Evolutionary conservation across 768 basidiomycete genomes (phyloP), one percentile per base, ranked within the genome.

Genomic region (Mycena albidolilacea): DNA sequence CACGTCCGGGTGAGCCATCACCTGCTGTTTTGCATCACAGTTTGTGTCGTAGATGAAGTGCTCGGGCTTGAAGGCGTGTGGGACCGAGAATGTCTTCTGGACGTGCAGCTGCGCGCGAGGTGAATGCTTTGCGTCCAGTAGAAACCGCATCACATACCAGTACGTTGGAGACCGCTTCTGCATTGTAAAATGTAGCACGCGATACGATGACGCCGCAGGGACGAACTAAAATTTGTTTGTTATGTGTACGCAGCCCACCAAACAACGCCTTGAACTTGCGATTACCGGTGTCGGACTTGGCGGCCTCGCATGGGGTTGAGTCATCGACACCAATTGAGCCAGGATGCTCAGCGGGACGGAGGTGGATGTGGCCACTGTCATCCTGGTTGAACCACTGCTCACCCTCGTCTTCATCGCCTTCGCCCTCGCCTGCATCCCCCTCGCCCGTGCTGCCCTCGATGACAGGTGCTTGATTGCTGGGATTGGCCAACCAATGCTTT

Each of bases 11-110:
- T n/a, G n/a, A n/a, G n/a, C n/a, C n/a, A n/a, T n/a, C n/a, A n/a
- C n/a, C n/a, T n/a, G n/a, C n/a, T n/a, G n/a, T n/a, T n/a, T n/a
- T n/a, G n/a, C n/a, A n/a, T n/a, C n/a, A n/a, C n/a, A n/a, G n/a
- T n/a, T n/a, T n/a, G n/a, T n/a, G n/a, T n/a, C n/a, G n/a, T n/a
- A n/a, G n/a, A n/a, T n/a, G n/a, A n/a, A n/a, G n/a, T n/a, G n/a
- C n/a, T n/a, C n/a, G n/a, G n/a, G n/a, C n/a, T 80, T 81, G 35
- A 58, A 37, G 1, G 79, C 79, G 19, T 73, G 71, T 4, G 78
- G 78, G 14, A 79, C 77, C 2, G 79, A 79, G 46, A 78, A 79
- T 0, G 77, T 73, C 66, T 76, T 67, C 41, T 75, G 41, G 6
- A 63, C 30, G 57, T 57, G 62, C 1, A 61, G 19, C 74, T 76